Evolutionary conservation across 768 basidiomycete genomes (phyloP), one percentile per base, ranked within the genome.

Genomic region (Suillus hirtellus): DNA sequence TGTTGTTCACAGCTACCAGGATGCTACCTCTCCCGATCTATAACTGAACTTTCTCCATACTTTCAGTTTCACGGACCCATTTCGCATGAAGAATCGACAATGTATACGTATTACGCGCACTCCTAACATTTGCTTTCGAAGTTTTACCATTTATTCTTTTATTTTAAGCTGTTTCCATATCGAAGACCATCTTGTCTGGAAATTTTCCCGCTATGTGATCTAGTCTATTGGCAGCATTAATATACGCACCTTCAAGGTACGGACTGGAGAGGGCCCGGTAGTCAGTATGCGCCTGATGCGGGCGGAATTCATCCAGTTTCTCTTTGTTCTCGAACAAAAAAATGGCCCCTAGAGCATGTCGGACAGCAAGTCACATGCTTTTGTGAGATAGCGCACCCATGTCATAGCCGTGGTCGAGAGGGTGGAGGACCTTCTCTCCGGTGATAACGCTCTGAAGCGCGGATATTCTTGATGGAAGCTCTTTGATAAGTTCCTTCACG

Each of bases 21-120:
- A 66, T 93, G 60, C 68, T 92, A 68, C 92, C 92, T 1, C 73
- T 93, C 40, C 89, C 86, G 2, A 92, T 93, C 64, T 93, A 93
- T 64, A 74, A 86, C 69, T 92, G 67, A 73, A 35, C 49, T 60
- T 43, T 37, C 54, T 35, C 17, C 21, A 12, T 37, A 60, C 46
- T 10, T 15, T 14, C 58, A 31, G n/a, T 42, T 60, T 42, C 34
- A 38, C 43, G 38, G 24, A 61, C 34, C n/a, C 27, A 38, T 46
- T n/a, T 35, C 24, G 17, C 31, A 63, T 61, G 27, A 40, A 44
- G 44, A 60, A 42, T 43, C 59, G 24, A 62, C 50, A 31, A 31
- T 53, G 52, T 53, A 53, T 35, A 35, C 3, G 3, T 53, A 53
- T 34, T 10, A 38, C 43, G 17, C 60, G 6, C 38, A 42, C 40